These are phyloP conservation scores for Nakazawaea wyomingensis DNA, from an alignment of 805 yeast genomes.

Conservation along the genomic window DNA sequence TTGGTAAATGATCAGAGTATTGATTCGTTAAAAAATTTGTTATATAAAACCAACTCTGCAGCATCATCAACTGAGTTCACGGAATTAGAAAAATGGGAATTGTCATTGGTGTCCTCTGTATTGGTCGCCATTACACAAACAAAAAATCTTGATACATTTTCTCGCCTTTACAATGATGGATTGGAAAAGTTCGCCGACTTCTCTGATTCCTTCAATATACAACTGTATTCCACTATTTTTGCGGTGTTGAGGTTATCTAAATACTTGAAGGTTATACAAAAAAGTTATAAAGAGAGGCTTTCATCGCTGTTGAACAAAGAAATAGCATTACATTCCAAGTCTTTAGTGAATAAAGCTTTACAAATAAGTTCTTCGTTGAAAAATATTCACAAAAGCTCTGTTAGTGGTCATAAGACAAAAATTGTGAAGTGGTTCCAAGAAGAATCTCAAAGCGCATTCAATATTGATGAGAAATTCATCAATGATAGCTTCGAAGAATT, in stretches of 20 bases:
- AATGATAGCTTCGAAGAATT: background rate
- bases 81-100: constrained; percentile 31
- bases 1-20: constrained; percentile 26
- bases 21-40: constrained; percentile 20
- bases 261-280: constrained; percentile 15
- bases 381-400: background rate
- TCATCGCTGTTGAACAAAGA: background rate
- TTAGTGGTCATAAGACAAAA: background rate
- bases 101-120: constrained; percentile 17
- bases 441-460: background rate
- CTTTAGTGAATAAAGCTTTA: background rate
- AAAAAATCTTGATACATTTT: background rate
- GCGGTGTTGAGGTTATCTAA: constrained; percentile 19
- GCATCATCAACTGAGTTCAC: constrained; percentile 21
- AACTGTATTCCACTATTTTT: constrained; percentile 17
- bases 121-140: constrained; percentile 2
- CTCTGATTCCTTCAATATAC: background rate
- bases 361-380: background rate
- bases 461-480: background rate
- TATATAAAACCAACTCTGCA: constrained; percentile 13
- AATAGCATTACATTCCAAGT: background rate
- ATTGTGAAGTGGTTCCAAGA: background rate
- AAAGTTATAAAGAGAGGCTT: constrained; percentile 1
- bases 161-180: background rate
- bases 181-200: background rate